These are phyloP conservation scores for Colletotrichum sidae DNA, from an alignment of 2,329 filamentous ascomycete genomes.

Conservation along the genomic window DNA sequence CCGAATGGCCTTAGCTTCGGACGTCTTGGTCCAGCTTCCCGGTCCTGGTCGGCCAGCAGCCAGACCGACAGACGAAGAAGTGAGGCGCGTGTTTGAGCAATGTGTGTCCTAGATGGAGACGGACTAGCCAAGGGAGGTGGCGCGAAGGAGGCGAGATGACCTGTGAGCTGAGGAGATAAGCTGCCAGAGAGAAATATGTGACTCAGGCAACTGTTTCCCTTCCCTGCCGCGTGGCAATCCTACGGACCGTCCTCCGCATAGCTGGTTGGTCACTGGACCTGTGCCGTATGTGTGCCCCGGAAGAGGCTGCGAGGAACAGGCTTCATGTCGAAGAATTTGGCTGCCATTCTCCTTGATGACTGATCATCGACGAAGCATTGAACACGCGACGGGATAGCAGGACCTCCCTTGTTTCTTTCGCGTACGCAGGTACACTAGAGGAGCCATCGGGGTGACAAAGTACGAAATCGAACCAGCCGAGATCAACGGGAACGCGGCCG, in stretches of 20 bases:
- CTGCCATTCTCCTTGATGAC: no score
- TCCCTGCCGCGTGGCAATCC: constrained; percentile 9
- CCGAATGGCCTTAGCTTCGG: constrained; percentile 2
- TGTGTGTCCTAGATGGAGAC: constrained; percentile 10
- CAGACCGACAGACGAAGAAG: constrained; percentile 1
- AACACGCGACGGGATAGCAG: no score
- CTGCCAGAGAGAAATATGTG: neutral
- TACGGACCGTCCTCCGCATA: constrained; percentile 3
- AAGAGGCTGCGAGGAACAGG: no score
- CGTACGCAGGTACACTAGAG: no score
- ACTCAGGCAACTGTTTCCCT: neutral
- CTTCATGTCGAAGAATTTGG: no score
- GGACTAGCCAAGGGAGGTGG: no score
- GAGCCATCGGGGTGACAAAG: constrained; percentile 4
- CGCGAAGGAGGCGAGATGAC: no score
- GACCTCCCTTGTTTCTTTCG: no score
- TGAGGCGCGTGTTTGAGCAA: constrained; percentile 3
- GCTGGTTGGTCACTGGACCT: neutral
- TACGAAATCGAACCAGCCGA: neutral
- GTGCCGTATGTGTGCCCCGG: no score
- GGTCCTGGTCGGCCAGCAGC: neutral
- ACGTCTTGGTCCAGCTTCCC: constrained; percentile 4
- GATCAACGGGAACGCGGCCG: neutral
- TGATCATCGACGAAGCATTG: no score
- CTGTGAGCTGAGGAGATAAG: neutral